phyloP scores from a whole-genome alignment of 192 early-diverging fungal species.

The Podila minutissima region DNA sequence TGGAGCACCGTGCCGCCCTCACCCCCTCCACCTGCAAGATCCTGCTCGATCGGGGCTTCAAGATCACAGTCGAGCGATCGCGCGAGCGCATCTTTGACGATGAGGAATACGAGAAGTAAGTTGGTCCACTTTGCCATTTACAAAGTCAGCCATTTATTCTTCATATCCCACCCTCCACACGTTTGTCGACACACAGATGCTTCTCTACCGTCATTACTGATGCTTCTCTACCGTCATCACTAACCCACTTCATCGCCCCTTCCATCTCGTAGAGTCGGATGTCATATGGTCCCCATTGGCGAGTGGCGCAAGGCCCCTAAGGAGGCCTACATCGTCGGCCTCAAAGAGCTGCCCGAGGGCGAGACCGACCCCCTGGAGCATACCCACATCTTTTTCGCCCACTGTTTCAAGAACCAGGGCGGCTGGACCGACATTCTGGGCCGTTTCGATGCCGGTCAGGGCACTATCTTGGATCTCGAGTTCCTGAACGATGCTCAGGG shows the following conservation, averaged over 20 bases:
- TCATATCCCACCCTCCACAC: constrained; percentile 2
- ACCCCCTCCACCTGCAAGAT: constrained; percentile 86
- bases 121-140: neutral
- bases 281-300: constrained; percentile 78
- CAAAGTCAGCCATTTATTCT: neutral
- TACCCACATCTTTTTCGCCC: constrained; percentile 98
- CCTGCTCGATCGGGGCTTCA: constrained; percentile 83
- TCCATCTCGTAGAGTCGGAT: constrained; percentile 68
- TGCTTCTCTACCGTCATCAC: neutral
- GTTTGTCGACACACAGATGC: neutral
- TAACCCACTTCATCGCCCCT: neutral
- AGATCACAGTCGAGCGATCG: constrained; percentile 90
- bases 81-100: constrained; percentile 89
- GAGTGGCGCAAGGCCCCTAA: constrained; percentile 89
- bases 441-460: constrained; percentile 87
- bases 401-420: constrained; percentile 96
- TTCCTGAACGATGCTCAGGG: constrained; percentile 87
- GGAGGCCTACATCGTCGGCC: constrained; percentile 94
- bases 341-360: constrained; percentile 97
- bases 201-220: neutral
- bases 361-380: constrained; percentile 90
- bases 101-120: constrained; percentile 83
- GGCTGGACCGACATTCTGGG: constrained; percentile 92
- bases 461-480: constrained; percentile 93
- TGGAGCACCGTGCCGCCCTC: constrained; percentile 94